A percentile compares a stretch with the other conserved stretches of the same genome.
Conservation (phyloP, 2,329 filamentous ascomycete genomes). For the Microdochium bolleyi region DNA sequence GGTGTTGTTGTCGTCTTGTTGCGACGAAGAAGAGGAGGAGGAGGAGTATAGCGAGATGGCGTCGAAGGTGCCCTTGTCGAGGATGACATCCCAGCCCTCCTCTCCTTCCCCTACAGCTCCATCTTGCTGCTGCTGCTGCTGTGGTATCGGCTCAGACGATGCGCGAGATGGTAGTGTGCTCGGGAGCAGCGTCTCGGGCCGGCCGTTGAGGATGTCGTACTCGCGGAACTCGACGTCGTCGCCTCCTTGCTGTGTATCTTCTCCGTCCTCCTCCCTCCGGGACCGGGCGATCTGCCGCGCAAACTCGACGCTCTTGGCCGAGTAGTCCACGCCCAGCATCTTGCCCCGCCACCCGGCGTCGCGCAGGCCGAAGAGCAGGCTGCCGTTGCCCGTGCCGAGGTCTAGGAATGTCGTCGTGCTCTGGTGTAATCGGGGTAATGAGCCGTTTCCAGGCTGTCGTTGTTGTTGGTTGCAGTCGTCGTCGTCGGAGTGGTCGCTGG, state of each 20-base stretch:
- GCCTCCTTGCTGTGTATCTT: constrained; percentile 12
- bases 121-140: neutral
- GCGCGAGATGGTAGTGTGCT: constrained; percentile 2
- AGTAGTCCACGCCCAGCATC: constrained; percentile 88
- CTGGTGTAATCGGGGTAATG: constrained; percentile 8
- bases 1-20: too few species aligned
- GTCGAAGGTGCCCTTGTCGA: constrained; percentile 99
- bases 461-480: constrained; percentile 15
- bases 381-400: constrained; percentile 89
- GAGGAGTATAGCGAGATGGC: constrained; percentile 65
- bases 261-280: constrained; percentile 8
- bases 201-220: constrained; percentile 56
- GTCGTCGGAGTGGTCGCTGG: constrained; percentile 9
- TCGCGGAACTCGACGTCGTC: constrained; percentile 33
- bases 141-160: constrained; percentile 26
- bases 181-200: constrained; percentile 25
- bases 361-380: constrained; percentile 75
- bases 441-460: constrained; percentile 11
- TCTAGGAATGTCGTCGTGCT: constrained; percentile 62
- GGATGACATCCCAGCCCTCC: constrained; percentile 73
- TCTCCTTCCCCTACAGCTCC: constrained; percentile 1
- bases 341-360: constrained; percentile 56
- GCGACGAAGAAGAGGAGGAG: constrained; percentile 28
- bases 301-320: constrained; percentile 62
- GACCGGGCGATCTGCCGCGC: constrained; percentile 54